Evolutionary conservation across 1,284 basidiomycete genomes (phyloP), one percentile per base, ranked within the genome.

Genomic region (Pseudozyma thailandica): DNA sequence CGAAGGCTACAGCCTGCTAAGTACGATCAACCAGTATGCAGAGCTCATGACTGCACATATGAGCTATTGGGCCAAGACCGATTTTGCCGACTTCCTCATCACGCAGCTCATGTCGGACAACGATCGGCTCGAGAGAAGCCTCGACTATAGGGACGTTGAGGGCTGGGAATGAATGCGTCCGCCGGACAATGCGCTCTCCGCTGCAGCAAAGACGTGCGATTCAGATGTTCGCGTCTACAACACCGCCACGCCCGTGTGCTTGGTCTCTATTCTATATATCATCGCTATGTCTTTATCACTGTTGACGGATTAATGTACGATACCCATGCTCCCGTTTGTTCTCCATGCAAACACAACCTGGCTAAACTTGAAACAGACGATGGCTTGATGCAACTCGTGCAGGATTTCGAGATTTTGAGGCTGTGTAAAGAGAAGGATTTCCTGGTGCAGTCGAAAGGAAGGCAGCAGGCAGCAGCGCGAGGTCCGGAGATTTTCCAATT

Each of bases 31-130:
- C 43, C 74, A 73, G 43, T 76, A 76, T 27, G 38, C 68, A 2
- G 78, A 81, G 23, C 72, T 81, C 60, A 61, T 81, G 46, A 77
- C 69, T 25, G 64, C 73, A 0, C 79, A 81, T 38, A 72, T 75
- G 69, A 71, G 60, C 49, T 82, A 82, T 61, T 82, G 80, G 80
- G 66, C 66, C 21, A 70, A 64, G 30, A 30, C 59, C 7, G 48
- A 68, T 27, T 80, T 82, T 43, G 74, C 78, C 60, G 74, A 72
- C 46, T 79, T 80, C 31, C 60, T 81, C 18, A 65, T 82, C 31
- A 63, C 69, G 1, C 78, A 80, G 62, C 58, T 80, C 33, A 60
- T 79, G 53, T 53, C 68, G 16, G 57, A 60, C 39, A 50, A 52
- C 44, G 53, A 63, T n/a, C 62, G 58, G 13, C 50, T 72, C 1